Evolutionary conservation across 257 asterid genomes (phyloP).

Genomic region (Plectranthus barbatus): DNA sequence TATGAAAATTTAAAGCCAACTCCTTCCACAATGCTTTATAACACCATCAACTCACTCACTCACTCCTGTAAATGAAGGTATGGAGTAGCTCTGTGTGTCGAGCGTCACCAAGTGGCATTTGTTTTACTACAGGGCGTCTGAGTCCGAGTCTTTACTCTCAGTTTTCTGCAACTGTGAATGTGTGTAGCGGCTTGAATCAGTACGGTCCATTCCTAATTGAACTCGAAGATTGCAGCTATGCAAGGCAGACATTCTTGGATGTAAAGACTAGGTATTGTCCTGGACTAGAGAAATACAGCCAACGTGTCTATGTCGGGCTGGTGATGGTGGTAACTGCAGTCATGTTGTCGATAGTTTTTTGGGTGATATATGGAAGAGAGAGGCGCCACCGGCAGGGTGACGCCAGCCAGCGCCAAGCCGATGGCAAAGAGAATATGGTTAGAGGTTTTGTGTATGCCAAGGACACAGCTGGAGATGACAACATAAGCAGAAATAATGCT

Average conservation of each 20-base stretch:
- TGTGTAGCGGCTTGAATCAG: slow-evolving; percentile 58
- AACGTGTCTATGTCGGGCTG: slow-evolving; percentile 54
- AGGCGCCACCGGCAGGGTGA: slow-evolving; percentile 53
- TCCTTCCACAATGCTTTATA: background rate
- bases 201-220: slow-evolving; percentile 63
- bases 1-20: slow-evolving; percentile 4
- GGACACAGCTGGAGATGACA: slow-evolving; percentile 19
- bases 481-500: background rate
- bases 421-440: slow-evolving; percentile 38
- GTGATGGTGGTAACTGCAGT: slow-evolving; percentile 64
- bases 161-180: slow-evolving; percentile 57
- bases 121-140: slow-evolving; percentile 66
- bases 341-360: slow-evolving; percentile 61
- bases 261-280: slow-evolving; percentile 46
- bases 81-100: slow-evolving; percentile 65
- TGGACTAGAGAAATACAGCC: slow-evolving; percentile 46
- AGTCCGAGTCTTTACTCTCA: slow-evolving; percentile 57
- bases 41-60: background rate
- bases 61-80: slow-evolving; percentile 35
- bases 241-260: slow-evolving; percentile 54
- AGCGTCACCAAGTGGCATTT: slow-evolving; percentile 47
- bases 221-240: slow-evolving; percentile 67
- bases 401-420: slow-evolving; percentile 52
- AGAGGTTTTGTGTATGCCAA: slow-evolving; percentile 44
- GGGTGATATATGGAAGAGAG: slow-evolving; percentile 87